phyloP scores from a whole-genome alignment of 768 basidiomycete species.

The Rhizopogon rudus region DNA sequence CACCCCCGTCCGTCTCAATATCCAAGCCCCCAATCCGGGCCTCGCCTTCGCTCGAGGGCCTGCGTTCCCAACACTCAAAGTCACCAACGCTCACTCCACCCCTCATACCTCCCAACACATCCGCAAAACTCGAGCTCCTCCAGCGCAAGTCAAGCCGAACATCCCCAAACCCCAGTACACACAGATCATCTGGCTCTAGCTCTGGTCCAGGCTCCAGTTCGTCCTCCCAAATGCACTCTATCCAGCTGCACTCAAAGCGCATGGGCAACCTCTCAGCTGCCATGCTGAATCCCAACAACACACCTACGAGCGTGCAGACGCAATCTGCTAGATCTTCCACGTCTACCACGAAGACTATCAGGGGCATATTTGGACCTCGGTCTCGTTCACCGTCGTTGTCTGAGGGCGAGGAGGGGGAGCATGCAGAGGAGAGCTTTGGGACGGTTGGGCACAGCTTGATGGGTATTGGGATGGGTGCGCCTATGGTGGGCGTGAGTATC shows the following conservation, averaged over 20 bases:
- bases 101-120: constrained; percentile 30
- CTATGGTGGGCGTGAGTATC: neutral
- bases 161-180: neutral
- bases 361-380: constrained; percentile 51
- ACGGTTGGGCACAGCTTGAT: constrained; percentile 47
- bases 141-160: constrained; percentile 5
- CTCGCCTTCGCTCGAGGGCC: constrained; percentile 15
- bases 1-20: constrained; percentile 19
- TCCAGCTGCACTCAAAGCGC: neutral
- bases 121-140: constrained; percentile 40
- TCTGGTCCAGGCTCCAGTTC: neutral
- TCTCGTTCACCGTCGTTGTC: constrained; percentile 47
- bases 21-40: constrained; percentile 13
- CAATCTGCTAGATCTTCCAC: neutral
- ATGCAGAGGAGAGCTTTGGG: constrained; percentile 51
- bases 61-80: constrained; percentile 15
- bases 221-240: neutral
- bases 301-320: no score
- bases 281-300: neutral
- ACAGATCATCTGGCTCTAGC: neutral
- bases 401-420: constrained; percentile 21
- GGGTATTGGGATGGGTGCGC: neutral
- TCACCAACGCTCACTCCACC: constrained; percentile 34
- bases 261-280: neutral
- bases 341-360: constrained; percentile 50